phyloP scores from a whole-genome alignment of 2,329 filamentous ascomycete species.

The Aspergillus quadrilineatus region DNA sequence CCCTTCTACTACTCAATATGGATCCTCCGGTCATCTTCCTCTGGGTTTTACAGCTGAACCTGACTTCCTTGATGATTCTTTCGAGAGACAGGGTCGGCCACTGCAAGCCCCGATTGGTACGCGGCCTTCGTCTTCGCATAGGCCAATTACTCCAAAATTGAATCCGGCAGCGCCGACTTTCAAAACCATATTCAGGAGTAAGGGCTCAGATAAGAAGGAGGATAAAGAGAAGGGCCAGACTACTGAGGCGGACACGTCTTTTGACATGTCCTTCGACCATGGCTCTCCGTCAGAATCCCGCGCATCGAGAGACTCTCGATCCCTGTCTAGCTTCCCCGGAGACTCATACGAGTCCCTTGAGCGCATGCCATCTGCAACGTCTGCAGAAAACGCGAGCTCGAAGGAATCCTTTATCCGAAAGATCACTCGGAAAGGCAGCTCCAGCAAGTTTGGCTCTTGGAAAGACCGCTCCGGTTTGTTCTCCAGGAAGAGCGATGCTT shows the following conservation, averaged over 20 bases:
- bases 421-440: slow-evolving; percentile 52
- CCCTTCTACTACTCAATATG: slow-evolving; percentile 74
- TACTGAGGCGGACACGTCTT: slow-evolving; percentile 28
- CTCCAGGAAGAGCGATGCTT: slow-evolving; percentile 46
- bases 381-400: slow-evolving; percentile 39
- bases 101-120: slow-evolving; percentile 75
- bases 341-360: slow-evolving; percentile 51
- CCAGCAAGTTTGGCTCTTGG: slow-evolving; percentile 53
- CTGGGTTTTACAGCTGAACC: slow-evolving; percentile 54
- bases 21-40: slow-evolving; percentile 65
- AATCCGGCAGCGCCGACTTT: slow-evolving; percentile 91
- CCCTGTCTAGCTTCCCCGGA: slow-evolving; percentile 45
- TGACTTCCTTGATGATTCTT: slow-evolving; percentile 49
- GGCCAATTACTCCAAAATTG: slow-evolving; percentile 60
- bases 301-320: slow-evolving; percentile 46
- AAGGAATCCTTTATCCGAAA: slow-evolving; percentile 54
- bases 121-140: slow-evolving; percentile 61
- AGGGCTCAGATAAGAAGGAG: slow-evolving; percentile 41
- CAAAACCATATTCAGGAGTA: slow-evolving; percentile 63
- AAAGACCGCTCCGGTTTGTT: slow-evolving; percentile 51
- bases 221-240: slow-evolving; percentile 45
- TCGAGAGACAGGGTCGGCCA: slow-evolving; percentile 50
- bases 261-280: slow-evolving; percentile 37
- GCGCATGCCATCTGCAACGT: slow-evolving; percentile 44
- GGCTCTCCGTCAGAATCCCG: slow-evolving; percentile 46